These are phyloP conservation scores for Rubus idaeus DNA, from an alignment of 306 rosid species.

Conservation along the genomic window DNA sequence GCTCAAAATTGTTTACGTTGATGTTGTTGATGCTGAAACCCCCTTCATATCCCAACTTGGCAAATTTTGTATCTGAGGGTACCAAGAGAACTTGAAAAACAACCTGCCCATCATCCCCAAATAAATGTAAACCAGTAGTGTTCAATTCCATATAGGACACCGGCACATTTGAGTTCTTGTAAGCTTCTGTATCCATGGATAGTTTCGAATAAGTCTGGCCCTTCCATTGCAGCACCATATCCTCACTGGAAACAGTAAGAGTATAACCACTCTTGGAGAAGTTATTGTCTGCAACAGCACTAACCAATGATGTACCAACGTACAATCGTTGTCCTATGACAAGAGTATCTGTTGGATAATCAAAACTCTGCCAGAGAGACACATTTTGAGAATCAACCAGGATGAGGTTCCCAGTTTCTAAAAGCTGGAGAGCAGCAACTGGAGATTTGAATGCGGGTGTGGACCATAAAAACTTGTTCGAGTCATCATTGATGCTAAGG, in stretches of 20 bases:
- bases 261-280: background rate
- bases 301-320: background rate
- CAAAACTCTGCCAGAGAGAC: conserved; percentile 17
- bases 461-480: background rate
- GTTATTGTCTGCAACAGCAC: background rate
- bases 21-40: background rate
- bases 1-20: background rate
- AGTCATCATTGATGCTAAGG: background rate
- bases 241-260: background rate
- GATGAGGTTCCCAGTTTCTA: conserved; percentile 21
- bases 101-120: conserved; percentile 6
- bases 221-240: conserved; percentile 24
- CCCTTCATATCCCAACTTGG: conserved; percentile 18
- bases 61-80: background rate
- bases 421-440: conserved; percentile 1
- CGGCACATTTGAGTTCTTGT: background rate
- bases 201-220: conserved; percentile 16
- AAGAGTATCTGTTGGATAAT: conserved; percentile 10
- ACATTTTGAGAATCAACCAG: conserved; percentile 6
- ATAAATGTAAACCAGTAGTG: background rate
- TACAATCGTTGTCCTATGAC: conserved; percentile 14
- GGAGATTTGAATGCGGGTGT: conserved; percentile 9
- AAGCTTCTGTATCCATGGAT: background rate
- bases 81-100: background rate
- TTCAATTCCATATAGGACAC: conserved; percentile 18